Percentiles rank a stretch among this genome's conserved stretches.
phyloP scores from a whole-genome alignment of 305 asterid genomes.

The Andrographis paniculata region DNA sequence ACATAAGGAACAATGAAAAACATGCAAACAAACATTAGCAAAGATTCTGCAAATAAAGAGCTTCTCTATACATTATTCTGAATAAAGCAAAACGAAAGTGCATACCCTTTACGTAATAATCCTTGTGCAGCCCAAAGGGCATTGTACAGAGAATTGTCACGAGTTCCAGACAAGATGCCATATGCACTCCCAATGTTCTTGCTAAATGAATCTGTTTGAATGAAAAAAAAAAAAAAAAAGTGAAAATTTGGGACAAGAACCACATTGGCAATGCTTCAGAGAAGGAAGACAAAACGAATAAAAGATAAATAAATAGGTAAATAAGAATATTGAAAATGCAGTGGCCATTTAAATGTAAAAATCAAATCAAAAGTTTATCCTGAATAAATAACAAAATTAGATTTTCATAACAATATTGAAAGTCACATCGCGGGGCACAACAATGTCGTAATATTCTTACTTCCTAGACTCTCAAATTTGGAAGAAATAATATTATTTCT shows the following conservation, averaged over 20 bases:
- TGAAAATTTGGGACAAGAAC: slow-evolving; percentile 14
- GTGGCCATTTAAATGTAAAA: slow-evolving; percentile 7
- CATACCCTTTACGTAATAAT: slow-evolving; percentile 84
- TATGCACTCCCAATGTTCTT: slow-evolving; percentile 73
- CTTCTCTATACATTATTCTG: too few species aligned
- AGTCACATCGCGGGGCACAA: background rate
- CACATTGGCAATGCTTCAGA: background rate
- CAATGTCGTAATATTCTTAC: background rate
- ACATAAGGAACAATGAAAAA: slow-evolving; percentile 13
- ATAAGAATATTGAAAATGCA: slow-evolving; percentile 4
- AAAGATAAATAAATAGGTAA: background rate
- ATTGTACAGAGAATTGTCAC: slow-evolving; percentile 85
- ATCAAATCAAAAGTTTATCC: background rate
- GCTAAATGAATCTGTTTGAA: slow-evolving; percentile 61
- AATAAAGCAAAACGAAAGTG: slow-evolving; percentile 11
- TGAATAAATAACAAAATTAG: background rate
- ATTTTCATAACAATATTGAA: background rate
- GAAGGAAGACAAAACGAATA: background rate
- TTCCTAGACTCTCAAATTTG: too few species aligned
- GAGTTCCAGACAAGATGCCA: slow-evolving; percentile 78
- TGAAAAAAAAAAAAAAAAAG: slow-evolving; percentile 14
- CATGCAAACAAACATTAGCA: background rate
- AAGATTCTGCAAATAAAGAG: background rate
- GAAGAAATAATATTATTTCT: too few species aligned
- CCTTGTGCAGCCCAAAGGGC: slow-evolving; percentile 98